Evolutionary conservation across 2,329 filamentous ascomycete species (phyloP), one percentile per base, ranked within the genome.

Genomic region (Cordyceps javanica): DNA sequence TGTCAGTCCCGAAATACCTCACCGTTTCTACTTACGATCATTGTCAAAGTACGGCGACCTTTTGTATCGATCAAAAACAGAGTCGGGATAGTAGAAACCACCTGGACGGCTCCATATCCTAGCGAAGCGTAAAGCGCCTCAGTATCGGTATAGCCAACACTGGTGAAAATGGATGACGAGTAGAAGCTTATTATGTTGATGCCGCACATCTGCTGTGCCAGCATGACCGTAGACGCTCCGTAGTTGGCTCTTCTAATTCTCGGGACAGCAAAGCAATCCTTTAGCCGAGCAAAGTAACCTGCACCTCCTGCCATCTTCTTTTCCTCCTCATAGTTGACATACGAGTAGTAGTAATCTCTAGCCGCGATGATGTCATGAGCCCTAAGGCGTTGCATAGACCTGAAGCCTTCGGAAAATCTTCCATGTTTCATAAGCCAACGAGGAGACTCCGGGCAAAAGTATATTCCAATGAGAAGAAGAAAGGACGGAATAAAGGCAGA

Each of bases 151-250:
- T 81, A 80, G 11, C 83, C 83, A 10, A 83, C 80, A 1, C 84
- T 67, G 19, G 68, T 63, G 66, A 83, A 83, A 32, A 83, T 75
- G 9, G 82, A 83, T 0, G 82, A 84, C 2, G 80, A 84, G 70
- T 89, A 89, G 69, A 89, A 90, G 0, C 85, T 82, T 55, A 89
- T 86, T 62, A 89, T 66, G 59, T 66, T 66, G 44, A 66, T 65
- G 3, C 64, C 63, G 65, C 82, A 85, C 77, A 86, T 83, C 69
- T 88, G 84, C 69, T 88, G 85, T 0, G 83, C 84, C 66, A 88
- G 81, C 89, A 94, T 94, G 62, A 93, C 89, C 1, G 85, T 85
- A 59, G 85, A 88, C 1, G 89, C 88, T 30, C 89, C 90, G 46
- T 88, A 80, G 25, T 85, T 91, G 1, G 90, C 89, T 36, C 86